These are phyloP conservation scores for Globisporangium barbulae DNA, from an alignment of 352 stramenopile genomes.

Conservation along the genomic window DNA sequence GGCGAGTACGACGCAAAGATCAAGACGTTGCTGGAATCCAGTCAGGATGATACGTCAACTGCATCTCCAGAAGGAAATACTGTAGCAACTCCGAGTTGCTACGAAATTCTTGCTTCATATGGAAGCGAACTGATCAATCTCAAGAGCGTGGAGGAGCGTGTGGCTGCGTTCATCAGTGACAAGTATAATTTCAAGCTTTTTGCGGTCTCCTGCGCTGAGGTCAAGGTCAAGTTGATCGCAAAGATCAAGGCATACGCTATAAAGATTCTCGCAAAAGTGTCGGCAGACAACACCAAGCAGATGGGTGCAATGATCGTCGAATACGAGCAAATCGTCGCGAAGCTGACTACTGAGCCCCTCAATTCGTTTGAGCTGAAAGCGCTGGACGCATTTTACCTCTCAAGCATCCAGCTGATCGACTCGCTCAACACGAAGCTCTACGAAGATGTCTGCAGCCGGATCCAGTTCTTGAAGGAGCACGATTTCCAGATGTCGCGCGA, in stretches of 20 bases:
- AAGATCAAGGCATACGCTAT: conserved; percentile 68
- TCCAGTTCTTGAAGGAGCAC: conserved; percentile 89
- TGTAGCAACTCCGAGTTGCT: conserved; percentile 19
- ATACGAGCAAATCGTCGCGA: conserved; percentile 88
- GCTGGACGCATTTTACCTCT: conserved; percentile 82
- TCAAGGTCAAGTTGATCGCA: conserved; percentile 80
- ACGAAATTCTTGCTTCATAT: conserved; percentile 47
- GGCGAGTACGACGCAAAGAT: conserved; percentile 73
- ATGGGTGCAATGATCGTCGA: conserved; percentile 84
- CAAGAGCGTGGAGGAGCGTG: conserved; percentile 39
- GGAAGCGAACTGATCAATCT: conserved; percentile 54
- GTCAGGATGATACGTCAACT: conserved; percentile 9
- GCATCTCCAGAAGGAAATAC: not conserved
- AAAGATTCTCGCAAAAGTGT: conserved; percentile 79
- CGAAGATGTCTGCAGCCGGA: conserved; percentile 66
- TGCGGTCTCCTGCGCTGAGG: conserved; percentile 81
- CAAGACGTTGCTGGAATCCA: conserved; percentile 39
- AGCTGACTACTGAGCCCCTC: conserved; percentile 82
- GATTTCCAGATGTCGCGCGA: conserved; percentile 85
- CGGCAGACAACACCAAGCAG: conserved; percentile 81
- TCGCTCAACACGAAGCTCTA: conserved; percentile 72
- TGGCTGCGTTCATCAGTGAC: conserved; percentile 61
- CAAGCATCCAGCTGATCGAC: conserved; percentile 70
- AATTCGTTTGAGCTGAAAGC: conserved; percentile 90
- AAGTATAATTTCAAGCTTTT: conserved; percentile 90